Evolutionary conservation across 257 asterid species (phyloP), one percentile per base, ranked within the genome.

Genomic region (Parsonsia alboflavescens): DNA sequence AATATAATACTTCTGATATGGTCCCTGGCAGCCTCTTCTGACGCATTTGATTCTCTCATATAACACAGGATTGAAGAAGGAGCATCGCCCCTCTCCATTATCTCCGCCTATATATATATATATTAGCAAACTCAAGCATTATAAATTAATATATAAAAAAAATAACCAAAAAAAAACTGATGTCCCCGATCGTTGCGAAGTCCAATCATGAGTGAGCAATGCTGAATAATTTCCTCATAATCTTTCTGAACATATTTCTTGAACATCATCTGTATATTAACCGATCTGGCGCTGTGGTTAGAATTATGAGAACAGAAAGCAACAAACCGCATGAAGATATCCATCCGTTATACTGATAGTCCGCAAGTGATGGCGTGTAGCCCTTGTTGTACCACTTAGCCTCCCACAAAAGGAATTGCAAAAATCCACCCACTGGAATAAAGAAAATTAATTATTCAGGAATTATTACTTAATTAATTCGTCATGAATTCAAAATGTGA

Each of bases 1-100:
- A 7, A 24, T 59, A 26, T 26, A 19, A 28, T 10, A 41, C 21
- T 59, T 59, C 66, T 28, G 41, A 59, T 13, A 26, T 59, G 39
- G 2, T 59, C 66, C 21, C 66, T 26, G 11, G 66, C 66, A 5
- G 66, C 9, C 41, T 28, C 66, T 26, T 26, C 89, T 0, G 85
- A 49, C 0, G 73, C 90, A 42, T 79, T 82, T 28, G 82, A 80
- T 56, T 90, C 88, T 62, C 83, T 73, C 96, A 88, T 87, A 82
- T 83, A 78, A 64, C 96, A 90, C 6, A 75, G 44, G 50, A 90
- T 86, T 28, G 96, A 88, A 1, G 91, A 87, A 39, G 91, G 84
- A 0, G 87, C 90, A 49, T 90, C 91, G 3, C 95, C 92, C 74
- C 95, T 80, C n/a, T n/a, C n/a, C 77, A 80, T 92, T 58, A 80